Conservation (phyloP, 1,139 yeast genomes). For the Pichia sp. region DNA sequence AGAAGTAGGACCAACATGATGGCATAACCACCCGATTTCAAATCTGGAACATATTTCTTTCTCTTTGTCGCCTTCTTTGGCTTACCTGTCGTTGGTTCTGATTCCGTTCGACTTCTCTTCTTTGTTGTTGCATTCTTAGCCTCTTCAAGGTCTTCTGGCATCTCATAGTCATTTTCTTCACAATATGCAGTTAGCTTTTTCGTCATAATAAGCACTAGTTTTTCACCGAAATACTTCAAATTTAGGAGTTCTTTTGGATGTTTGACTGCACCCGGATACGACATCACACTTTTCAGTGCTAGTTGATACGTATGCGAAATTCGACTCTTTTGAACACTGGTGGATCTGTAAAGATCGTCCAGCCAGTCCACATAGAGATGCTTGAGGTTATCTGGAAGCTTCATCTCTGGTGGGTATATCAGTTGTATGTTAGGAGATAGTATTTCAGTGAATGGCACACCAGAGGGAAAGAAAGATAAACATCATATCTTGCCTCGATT, state of each 20-base stretch:
- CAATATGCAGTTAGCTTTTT: conserved; percentile 47
- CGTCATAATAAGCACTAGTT: conserved; percentile 49
- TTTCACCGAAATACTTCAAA: conserved; percentile 62
- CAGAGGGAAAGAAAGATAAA: too few relatives aligned
- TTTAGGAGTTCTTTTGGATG: conserved; percentile 52
- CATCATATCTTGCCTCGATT: too few relatives aligned
- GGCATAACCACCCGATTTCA: conserved; percentile 86
- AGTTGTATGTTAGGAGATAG: too few relatives aligned
- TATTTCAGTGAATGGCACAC: too few relatives aligned
- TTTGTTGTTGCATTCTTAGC: conserved; percentile 20
- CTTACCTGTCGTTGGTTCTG: background rate
- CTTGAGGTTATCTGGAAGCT: conserved; percentile 37
- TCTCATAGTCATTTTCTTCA: conserved; percentile 36
- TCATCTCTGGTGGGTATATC: conserved; percentile 23
- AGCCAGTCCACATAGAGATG: conserved; percentile 52
- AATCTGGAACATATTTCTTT: conserved; percentile 67
- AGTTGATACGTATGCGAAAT: conserved; percentile 45
- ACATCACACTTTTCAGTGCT: conserved; percentile 47
- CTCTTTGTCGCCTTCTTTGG: background rate
- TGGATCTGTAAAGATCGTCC: too few relatives aligned
- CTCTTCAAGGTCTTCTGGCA: conserved; percentile 35
- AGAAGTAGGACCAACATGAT: conserved; percentile 64
- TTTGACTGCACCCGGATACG: conserved; percentile 41
- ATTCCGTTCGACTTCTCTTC: background rate
- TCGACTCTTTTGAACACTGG: conserved; percentile 39